Conservation (phyloP, 495 filamentous ascomycete genomes). For the Usnea hakonensis region DNA sequence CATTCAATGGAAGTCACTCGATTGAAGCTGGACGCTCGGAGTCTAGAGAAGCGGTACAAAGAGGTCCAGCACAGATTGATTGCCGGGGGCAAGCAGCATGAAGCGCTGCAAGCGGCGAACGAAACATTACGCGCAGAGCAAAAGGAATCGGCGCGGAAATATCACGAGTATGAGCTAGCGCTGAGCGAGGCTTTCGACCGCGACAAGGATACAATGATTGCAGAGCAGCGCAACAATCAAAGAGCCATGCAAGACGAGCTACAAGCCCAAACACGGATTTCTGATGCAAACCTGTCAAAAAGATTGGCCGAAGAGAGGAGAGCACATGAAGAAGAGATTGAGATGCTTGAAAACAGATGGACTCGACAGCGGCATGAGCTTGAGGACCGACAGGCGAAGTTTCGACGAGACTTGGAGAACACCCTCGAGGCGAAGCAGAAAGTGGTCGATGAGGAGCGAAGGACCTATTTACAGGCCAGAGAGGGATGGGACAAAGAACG, state of each 20-base stretch:
- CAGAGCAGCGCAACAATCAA: slow-evolving; percentile 23
- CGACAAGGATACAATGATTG: slow-evolving; percentile 22
- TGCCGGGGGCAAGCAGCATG: slow-evolving; percentile 35
- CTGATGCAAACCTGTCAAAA: slow-evolving; percentile 9
- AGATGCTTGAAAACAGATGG: slow-evolving; percentile 13
- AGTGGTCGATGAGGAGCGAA: slow-evolving; percentile 19
- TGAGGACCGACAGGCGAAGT: slow-evolving; percentile 16
- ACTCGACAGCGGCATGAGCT: slow-evolving; percentile 15
- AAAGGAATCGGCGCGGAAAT: slow-evolving; percentile 19
- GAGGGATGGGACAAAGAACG: slow-evolving; percentile 23
- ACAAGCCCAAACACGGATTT: slow-evolving; percentile 7
- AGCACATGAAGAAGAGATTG: slow-evolving; percentile 17
- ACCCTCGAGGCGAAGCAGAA: slow-evolving; percentile 16
- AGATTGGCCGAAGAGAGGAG: slow-evolving; percentile 11
- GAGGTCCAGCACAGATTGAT: slow-evolving; percentile 41
- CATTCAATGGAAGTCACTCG: slow-evolving; percentile 43
- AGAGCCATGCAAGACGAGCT: slow-evolving; percentile 24
- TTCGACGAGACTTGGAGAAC: slow-evolving; percentile 14
- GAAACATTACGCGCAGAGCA: slow-evolving; percentile 31
- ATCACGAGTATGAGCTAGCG: slow-evolving; percentile 19
- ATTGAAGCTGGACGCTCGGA: slow-evolving; percentile 48
- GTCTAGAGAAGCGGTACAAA: slow-evolving; percentile 48
- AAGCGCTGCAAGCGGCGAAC: slow-evolving; percentile 40
- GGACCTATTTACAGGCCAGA: slow-evolving; percentile 11
- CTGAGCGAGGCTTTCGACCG: slow-evolving; percentile 22